Evolutionary conservation across 1,284 basidiomycete genomes (phyloP), one percentile per base, ranked within the genome.

Genomic region (Phylloboletellus chloephorus): DNA sequence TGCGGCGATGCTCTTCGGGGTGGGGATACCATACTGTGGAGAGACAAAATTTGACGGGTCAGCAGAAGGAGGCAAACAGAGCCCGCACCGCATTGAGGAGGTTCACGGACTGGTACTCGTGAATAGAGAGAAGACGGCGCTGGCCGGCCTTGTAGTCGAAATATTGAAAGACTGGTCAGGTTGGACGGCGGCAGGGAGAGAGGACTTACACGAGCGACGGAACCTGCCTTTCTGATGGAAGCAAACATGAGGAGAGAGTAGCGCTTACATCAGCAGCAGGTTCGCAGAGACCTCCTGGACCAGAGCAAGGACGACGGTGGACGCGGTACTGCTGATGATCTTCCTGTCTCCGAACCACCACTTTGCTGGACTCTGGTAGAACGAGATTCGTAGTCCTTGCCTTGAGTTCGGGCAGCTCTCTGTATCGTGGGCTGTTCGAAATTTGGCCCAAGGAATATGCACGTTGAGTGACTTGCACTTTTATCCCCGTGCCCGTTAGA

Each of bases 81-180:
- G 67, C 74, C 53, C 54, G 15, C 54, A 34, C 93, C 53, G 88
- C 83, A 73, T 97, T 97, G 57, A 98, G 79, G 36, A 98, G 75
- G 56, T 86, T 82, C 67, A 98, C 88, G 40, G 93, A 96, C 65
- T 98, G 92, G 72, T 98, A 92, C 73, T 99, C 95, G 71, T 99
- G 95, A 61, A 99, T 95, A 34, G 92, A 96, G 58, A 98, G 80
- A 68, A 86, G 88, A 56, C 95, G 89, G 72, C 76, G 89, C 78
- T 95, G 92, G 63, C 81, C 76, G 57, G 77, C 67, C 82, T 85
- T 40, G 23, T 29, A 26, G 31, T 1, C 12, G 22, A 41, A 23
- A 21, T 23, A 25, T 10, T 24, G 22, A 13, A 15, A 35, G 37
- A 1, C 7, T 21, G 6, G 49, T 40, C 20, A 49, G 24, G 4